phyloP scores from a whole-genome alignment of 202 grass and related monocot genomes.

The Schoenoplectus tabernaemontani region DNA sequence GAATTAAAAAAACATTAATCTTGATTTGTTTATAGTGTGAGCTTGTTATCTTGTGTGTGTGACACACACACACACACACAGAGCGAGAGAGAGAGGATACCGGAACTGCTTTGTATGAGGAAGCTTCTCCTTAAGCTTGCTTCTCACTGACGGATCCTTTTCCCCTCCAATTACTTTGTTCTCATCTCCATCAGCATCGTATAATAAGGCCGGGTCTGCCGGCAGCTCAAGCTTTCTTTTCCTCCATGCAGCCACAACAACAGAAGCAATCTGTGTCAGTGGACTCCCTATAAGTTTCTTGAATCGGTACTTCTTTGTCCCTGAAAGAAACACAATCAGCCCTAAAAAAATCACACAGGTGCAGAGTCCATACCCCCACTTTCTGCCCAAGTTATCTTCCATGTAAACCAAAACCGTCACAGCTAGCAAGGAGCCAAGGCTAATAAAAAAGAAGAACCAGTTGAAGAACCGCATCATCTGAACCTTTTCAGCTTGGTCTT shows the following conservation, averaged over 20 bases:
- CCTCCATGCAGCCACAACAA: slow-evolving; percentile 46
- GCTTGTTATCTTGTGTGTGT: background rate
- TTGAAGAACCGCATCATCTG: slow-evolving; percentile 89
- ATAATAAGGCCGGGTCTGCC: slow-evolving; percentile 33
- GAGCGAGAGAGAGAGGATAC: slow-evolving; percentile 19
- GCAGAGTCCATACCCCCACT: slow-evolving; percentile 48
- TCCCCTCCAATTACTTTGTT: background rate
- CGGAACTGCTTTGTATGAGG: slow-evolving; percentile 75
- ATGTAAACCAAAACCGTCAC: slow-evolving; percentile 84
- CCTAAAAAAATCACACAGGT: slow-evolving; percentile 35
- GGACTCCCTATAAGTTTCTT: slow-evolving; percentile 72
- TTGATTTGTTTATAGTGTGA: background rate
- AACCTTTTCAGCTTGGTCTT: slow-evolving; percentile 26
- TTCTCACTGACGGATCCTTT: slow-evolving; percentile 32
- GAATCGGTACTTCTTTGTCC: slow-evolving; percentile 65
- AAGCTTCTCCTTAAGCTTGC: slow-evolving; percentile 58
- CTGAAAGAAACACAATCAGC: slow-evolving; percentile 51
- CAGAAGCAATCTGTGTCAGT: slow-evolving; percentile 64
- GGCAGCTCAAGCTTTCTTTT: slow-evolving; percentile 46
- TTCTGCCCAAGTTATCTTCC: slow-evolving; percentile 60
- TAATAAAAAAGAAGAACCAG: slow-evolving; percentile 98
- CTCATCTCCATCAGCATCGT: slow-evolving; percentile 41
- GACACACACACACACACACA: background rate
- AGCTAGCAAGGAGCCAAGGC: slow-evolving; percentile 66
- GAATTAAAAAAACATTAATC: background rate